phyloP scores from a whole-genome alignment of 2,329 filamentous ascomycete genomes.

The Trichoderma sp. region DNA sequence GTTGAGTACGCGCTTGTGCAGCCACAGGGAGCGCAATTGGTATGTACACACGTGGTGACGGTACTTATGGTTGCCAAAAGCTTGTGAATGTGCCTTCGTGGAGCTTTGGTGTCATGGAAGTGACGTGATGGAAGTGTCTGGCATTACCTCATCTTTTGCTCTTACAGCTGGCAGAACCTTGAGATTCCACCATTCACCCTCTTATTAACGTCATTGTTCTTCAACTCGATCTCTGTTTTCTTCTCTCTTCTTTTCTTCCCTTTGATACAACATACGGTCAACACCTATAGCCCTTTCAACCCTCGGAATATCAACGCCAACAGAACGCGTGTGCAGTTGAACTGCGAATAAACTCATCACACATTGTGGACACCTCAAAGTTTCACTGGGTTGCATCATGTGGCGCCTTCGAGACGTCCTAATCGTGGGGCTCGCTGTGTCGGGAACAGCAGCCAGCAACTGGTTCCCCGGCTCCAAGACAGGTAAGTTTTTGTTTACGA shows the following conservation, averaged over 20 bases:
- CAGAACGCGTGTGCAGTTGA: neutral
- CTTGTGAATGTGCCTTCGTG: slow-evolving; percentile 7
- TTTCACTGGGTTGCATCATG: slow-evolving; percentile 56
- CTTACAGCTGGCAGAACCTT: neutral
- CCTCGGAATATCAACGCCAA: neutral
- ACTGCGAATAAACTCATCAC: neutral
- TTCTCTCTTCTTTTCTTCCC: neutral
- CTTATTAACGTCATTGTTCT: neutral
- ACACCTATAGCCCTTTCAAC: neutral
- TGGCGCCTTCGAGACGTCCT: slow-evolving; percentile 72
- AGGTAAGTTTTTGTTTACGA: slow-evolving; percentile 56
- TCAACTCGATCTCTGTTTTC: neutral
- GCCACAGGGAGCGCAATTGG: neutral
- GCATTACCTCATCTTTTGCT: slow-evolving; percentile 20
- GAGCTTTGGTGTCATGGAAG: slow-evolving; percentile 17
- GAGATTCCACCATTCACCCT: neutral
- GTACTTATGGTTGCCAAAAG: neutral
- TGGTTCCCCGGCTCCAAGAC: slow-evolving; percentile 79
- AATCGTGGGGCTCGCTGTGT: slow-evolving; percentile 70
- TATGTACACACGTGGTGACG: neutral
- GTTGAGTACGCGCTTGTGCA: neutral
- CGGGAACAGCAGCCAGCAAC: slow-evolving; percentile 69
- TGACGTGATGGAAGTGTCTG: slow-evolving; percentile 21
- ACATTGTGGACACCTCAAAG: neutral
- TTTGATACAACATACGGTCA: neutral